Evolutionary conservation across 805 yeast genomes (phyloP).

Genomic region (Yarrowia osloensis): DNA sequence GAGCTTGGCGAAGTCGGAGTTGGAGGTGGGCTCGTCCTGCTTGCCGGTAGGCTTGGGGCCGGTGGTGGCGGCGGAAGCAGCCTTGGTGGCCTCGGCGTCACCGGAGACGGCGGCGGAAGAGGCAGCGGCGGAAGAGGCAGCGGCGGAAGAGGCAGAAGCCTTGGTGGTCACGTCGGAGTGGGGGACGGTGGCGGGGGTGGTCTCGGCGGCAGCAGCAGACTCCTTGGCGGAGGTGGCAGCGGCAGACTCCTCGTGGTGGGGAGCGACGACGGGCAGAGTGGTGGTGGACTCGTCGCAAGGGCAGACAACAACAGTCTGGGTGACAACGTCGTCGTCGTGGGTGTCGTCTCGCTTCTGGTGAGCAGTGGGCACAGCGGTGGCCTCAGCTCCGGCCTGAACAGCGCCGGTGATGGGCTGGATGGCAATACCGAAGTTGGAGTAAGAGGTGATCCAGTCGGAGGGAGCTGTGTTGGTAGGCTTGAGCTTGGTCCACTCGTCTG

Average conservation of each 20-base stretch:
- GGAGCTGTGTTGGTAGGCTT: constrained; percentile 23
- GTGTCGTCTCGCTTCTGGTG: constrained; percentile 22
- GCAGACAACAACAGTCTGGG: constrained; percentile 27
- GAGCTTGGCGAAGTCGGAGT: constrained; percentile 22
- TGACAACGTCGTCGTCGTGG: constrained; percentile 23
- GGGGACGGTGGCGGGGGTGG: constrained; percentile 25
- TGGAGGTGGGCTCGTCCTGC: constrained; percentile 27
- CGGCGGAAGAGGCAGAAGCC: constrained; percentile 5
- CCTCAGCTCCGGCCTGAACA: constrained; percentile 25
- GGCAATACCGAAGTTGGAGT: constrained; percentile 27
- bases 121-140: neutral
- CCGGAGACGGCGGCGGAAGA: neutral
- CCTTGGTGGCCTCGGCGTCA: constrained; percentile 1
- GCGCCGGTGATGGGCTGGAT: constrained; percentile 27
- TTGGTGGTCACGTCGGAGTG: constrained; percentile 28
- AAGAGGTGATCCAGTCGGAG: constrained; percentile 8
- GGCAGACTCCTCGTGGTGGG: neutral
- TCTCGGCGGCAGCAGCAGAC: constrained; percentile 11
- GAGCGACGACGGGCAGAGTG: constrained; percentile 25
- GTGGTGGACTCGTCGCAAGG: constrained; percentile 27
- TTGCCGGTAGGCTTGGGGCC: constrained; percentile 16
- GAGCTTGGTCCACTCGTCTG: constrained; percentile 27
- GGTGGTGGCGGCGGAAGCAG: constrained; percentile 10
- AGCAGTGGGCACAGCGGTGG: constrained; percentile 15
- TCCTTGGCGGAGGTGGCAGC: neutral